These are phyloP conservation scores for Coleophoma eucalyptorum DNA, from an alignment of 2,329 filamentous ascomycete genomes.

Conservation along the genomic window DNA sequence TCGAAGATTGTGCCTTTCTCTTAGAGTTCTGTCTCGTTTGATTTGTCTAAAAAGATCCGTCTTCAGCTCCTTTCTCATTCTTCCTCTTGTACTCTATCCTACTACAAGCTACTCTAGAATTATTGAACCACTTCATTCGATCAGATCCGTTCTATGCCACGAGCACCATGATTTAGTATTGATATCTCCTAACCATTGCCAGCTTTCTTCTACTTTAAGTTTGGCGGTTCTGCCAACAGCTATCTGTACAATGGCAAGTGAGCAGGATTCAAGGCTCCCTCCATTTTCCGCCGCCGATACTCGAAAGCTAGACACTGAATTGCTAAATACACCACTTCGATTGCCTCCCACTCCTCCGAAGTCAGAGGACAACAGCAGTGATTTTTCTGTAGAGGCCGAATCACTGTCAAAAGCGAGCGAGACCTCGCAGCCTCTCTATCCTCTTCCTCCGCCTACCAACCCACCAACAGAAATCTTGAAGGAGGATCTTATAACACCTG, in stretches of 20 bases:
- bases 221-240: background rate
- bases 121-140: too few relatives aligned
- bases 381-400: conserved; percentile 13
- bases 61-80: too few relatives aligned
- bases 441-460: conserved; percentile 64
- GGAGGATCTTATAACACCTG: conserved; percentile 80
- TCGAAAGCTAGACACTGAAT: background rate
- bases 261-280: background rate
- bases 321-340: conserved; percentile 1
- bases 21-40: too few relatives aligned
- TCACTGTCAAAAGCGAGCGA: conserved; percentile 15
- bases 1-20: too few relatives aligned
- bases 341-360: conserved; percentile 25
- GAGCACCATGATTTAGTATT: too few relatives aligned
- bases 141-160: too few relatives aligned
- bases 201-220: too few relatives aligned
- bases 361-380: conserved; percentile 18
- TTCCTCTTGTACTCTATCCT: too few relatives aligned
- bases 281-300: conserved; percentile 4
- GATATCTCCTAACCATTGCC: too few relatives aligned
- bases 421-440: conserved; percentile 23
- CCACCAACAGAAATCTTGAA: conserved; percentile 58
- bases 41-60: too few relatives aligned
- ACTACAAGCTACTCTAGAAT: too few relatives aligned
- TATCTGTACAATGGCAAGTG: background rate